A percentile compares a stretch with the other conserved stretches of the same genome.
Conservation (phyloP, 768 basidiomycete genomes). For the Pholiota conissans region DNA sequence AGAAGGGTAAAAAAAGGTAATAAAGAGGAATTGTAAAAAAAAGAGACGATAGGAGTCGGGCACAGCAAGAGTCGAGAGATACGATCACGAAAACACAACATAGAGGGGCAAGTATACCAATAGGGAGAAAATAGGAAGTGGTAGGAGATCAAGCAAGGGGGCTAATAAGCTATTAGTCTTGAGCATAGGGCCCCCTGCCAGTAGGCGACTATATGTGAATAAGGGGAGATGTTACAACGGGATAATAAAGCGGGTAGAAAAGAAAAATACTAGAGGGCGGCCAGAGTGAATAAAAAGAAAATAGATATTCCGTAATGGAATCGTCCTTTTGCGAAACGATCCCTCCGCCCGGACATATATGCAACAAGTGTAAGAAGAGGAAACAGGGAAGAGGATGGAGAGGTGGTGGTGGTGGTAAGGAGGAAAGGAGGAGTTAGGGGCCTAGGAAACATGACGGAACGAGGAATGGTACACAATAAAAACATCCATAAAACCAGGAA, state of each 20-base stretch:
- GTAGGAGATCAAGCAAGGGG: not conserved
- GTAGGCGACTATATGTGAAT: not conserved
- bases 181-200: not conserved
- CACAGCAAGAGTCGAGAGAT: slow-evolving; percentile 1
- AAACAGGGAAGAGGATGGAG: slow-evolving; percentile 4
- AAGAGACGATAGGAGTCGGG: slow-evolving; percentile 1
- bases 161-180: not conserved
- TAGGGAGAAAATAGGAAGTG: not conserved
- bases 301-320: slow-evolving; percentile 22
- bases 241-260: slow-evolving; percentile 3
- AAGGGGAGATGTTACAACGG: not conserved
- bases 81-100: slow-evolving; percentile 6
- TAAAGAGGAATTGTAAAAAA: slow-evolving; percentile 2
- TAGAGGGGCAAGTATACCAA: slow-evolving; percentile 7
- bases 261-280: slow-evolving; percentile 20
- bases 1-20: slow-evolving; percentile 2
- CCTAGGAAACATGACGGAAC: slow-evolving; percentile 3
- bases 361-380: slow-evolving; percentile 9
- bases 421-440: not conserved
- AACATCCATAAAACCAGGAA: slow-evolving; percentile 19
- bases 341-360: slow-evolving; percentile 24
- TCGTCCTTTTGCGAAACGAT: slow-evolving; percentile 26
- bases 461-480: slow-evolving; percentile 20
- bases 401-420: slow-evolving; percentile 3
- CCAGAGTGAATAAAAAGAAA: slow-evolving; percentile 16